Conservation (phyloP, 2,329 filamentous ascomycete species). For the Coniochaeta ligniaria region DNA sequence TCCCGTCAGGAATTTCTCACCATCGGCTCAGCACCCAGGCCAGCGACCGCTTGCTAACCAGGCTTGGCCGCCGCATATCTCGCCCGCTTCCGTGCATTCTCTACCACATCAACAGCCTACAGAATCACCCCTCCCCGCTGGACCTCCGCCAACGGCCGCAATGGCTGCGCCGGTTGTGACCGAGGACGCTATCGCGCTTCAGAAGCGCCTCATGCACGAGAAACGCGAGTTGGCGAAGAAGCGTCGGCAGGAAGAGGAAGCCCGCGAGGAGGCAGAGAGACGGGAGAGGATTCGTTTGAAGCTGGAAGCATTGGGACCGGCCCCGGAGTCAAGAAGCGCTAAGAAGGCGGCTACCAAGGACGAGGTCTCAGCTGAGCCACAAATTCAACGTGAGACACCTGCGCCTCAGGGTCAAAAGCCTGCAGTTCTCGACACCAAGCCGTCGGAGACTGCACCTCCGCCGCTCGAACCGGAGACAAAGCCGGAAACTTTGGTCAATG, state of each 20-base stretch:
- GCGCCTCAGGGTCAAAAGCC: not conserved
- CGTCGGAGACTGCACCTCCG: not conserved
- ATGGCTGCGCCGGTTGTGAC: slow-evolving; percentile 24
- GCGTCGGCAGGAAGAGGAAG: slow-evolving; percentile 60
- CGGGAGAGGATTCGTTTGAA: slow-evolving; percentile 66
- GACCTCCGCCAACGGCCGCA: not conserved
- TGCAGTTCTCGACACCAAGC: not conserved
- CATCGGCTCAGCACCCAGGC: slow-evolving; percentile 24
- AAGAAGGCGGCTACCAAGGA: slow-evolving; percentile 47
- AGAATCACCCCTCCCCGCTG: not conserved
- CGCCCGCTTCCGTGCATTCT: slow-evolving; percentile 35
- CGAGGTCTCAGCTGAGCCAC: slow-evolving; percentile 13
- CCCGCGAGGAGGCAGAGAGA: slow-evolving; percentile 63
- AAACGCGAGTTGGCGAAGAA: slow-evolving; percentile 63
- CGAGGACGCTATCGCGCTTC: slow-evolving; percentile 54
- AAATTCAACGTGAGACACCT: not conserved
- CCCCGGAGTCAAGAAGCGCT: slow-evolving; percentile 50
- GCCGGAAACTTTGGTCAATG: not conserved
- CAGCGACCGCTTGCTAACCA: slow-evolving; percentile 19
- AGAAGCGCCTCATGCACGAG: slow-evolving; percentile 67
- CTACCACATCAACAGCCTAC: slow-evolving; percentile 22
- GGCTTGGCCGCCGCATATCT: slow-evolving; percentile 33
- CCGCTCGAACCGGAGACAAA: not conserved
- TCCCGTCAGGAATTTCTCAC: slow-evolving; percentile 30
- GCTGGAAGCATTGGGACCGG: slow-evolving; percentile 61